These are phyloP conservation scores for Melianthus villosus DNA, from an alignment of 441 rosid genomes.

Conservation along the genomic window DNA sequence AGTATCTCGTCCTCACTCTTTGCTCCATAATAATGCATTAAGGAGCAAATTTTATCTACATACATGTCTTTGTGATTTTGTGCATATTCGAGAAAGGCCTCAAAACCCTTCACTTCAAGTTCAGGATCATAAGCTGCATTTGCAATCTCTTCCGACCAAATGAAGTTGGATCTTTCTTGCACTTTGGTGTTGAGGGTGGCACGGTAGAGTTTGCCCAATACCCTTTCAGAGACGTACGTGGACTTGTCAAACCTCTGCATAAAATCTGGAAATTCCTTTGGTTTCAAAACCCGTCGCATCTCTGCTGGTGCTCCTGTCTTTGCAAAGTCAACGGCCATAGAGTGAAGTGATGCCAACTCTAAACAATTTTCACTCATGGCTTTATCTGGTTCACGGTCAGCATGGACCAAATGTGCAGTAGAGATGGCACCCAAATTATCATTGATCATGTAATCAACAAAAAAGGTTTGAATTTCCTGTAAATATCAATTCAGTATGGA, in stretches of 20 bases:
- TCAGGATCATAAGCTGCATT: constrained; percentile 35
- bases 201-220: constrained; percentile 68
- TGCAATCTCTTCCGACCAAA: constrained; percentile 24
- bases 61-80: constrained; percentile 36
- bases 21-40: constrained; percentile 56
- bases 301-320: constrained; percentile 89
- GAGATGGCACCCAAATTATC: constrained; percentile 89
- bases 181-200: constrained; percentile 18
- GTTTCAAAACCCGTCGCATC: constrained; percentile 66
- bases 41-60: constrained; percentile 33
- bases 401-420: constrained; percentile 77
- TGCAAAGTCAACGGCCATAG: constrained; percentile 87
- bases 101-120: constrained; percentile 53
- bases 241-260: constrained; percentile 54
- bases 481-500: constrained; percentile 3
- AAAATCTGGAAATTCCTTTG: constrained; percentile 78
- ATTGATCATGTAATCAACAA: constrained; percentile 80
- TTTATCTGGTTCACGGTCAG: constrained; percentile 59
- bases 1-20: constrained; percentile 68
- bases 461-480: constrained; percentile 75
- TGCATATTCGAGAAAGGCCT: constrained; percentile 33
- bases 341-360: constrained; percentile 68
- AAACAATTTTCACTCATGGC: constrained; percentile 59
- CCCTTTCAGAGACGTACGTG: constrained; percentile 40
- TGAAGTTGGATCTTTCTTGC: constrained; percentile 15